Base-by-base conservation (phyloP, 2,329 filamentous ascomycete genomes). In the Torrubiella hemipterigena region DNA sequence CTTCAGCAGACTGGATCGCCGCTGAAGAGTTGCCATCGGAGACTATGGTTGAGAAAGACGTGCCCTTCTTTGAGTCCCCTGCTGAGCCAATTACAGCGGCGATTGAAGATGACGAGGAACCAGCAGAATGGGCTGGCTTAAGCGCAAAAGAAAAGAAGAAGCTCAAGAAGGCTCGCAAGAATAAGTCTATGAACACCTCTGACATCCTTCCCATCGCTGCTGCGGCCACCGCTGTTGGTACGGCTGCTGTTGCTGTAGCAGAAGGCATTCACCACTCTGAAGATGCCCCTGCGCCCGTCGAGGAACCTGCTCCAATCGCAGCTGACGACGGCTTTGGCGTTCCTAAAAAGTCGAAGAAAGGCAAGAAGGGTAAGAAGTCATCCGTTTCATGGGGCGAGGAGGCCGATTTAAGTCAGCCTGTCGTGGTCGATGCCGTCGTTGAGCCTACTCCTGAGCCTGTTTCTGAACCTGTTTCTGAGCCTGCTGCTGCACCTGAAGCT, bases 111-210 rank as follows among this genome's bases (percentile, higher is more conserved):
- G 19, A 25, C 29, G 21, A 22, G 4, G 29, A 36, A 19, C 13
- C 28, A 3, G 27, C 32, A 9, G 40, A 40, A 14, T 29, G 30
- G 15, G 31, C 33, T 16, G 36, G 30, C 1, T 27, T 39, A 10
- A 40, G 31, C 19, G 32, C 35, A 11, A 49, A 43, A 31, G 40
- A 49, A 16, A 44, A 39, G 35, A 46, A 49, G 36, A 48, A 48
- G 32, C 33, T 37, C 14, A 44, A 44, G 28, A 45, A 44, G 31
- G 37, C 40, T 16, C 42, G 39, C 28, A 43, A 41, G 35, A 43
- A 38, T 36, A 38, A 37, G 32, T 25, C 33, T 8, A 13, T 30
- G 24, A 31, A 22, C 21, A 22, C 28, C 16, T 14, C 18, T 14
- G 27, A 37, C 19, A 12, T n/a, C n/a, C n/a, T n/a, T n/a, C n/a